Base-by-base conservation (phyloP, 176 grass and related monocot species). In the Aegilops speltoides region DNA sequence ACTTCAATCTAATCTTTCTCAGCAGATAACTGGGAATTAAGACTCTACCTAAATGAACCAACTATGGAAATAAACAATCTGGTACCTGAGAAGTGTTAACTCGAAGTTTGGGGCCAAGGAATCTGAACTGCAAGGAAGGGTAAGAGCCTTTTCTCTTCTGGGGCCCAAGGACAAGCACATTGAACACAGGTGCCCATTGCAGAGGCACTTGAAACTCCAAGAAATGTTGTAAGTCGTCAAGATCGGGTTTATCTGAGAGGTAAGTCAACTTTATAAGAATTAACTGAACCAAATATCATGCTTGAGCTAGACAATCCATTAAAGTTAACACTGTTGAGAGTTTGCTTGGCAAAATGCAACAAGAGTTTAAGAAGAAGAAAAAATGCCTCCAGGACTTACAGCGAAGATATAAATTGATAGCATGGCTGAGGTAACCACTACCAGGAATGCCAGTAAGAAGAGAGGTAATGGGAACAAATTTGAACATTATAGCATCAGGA, bases 171-270 rank as follows among this genome's bases (percentile, higher is more conserved):
- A 91, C 90, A 71, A 96, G 93, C 25, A 96, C 93, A 84, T 92
- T 96, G 87, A 94, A 98, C 82, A 95, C 61, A 29, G 93, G 96
- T 50, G 93, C 96, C 96, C 93, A 98, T 66, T 98, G 96, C 62
- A 91, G 74, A 80, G 93, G 91, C 68, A 96, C 93, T 96, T 96
- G 96, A 83, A 98, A 98, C 85, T 98, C 96, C 87, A 98, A 92
- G 75, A 98, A 98, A 87, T 92, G 92, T 88, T 92, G 88, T 70
- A 98, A 87, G 15, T 98, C 96, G 4, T 83, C 52, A 66, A 82
- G 88, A 89, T 98, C 92, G 48, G 96, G 93, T 92, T 98, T 98
- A 89, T 98, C 96, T 98, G 90, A 62, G 28, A 66, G 45, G 70
- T 3, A 69, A 81, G 19, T 64, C 40, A 77, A 64, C 8, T 12